Conservation (phyloP, 2,329 filamentous ascomycete species). For the Blastomyces parvus region DNA sequence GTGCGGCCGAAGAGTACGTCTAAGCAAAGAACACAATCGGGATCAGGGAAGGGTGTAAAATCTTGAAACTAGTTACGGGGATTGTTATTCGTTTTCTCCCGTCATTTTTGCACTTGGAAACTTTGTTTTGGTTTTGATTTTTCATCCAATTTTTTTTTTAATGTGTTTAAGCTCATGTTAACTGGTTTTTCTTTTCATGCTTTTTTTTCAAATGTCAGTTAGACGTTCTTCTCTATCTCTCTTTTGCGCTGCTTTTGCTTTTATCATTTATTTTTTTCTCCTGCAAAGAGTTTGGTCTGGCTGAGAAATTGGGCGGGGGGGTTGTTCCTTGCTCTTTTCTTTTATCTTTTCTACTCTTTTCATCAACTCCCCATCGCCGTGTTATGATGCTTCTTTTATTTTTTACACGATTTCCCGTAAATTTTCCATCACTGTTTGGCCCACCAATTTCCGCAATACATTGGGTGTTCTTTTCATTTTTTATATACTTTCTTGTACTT, state of each 20-base stretch:
- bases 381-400: background rate
- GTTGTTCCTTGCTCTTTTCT: background rate
- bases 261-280: constrained; percentile 2
- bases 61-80: background rate
- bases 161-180: background rate
- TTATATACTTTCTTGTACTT: background rate
- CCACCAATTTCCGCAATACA: background rate
- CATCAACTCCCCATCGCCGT: background rate
- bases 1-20: constrained; percentile 16
- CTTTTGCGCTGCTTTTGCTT: background rate
- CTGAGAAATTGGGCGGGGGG: no score
- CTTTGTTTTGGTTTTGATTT: constrained; percentile 13
- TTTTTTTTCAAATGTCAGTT: background rate
- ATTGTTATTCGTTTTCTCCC: background rate
- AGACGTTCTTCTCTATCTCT: background rate
- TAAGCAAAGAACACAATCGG: constrained; percentile 11
- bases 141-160: background rate
- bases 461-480: background rate
- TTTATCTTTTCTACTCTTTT: background rate
- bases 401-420: background rate
- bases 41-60: constrained; percentile 3
- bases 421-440: background rate
- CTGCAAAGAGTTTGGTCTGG: background rate
- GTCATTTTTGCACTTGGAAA: constrained; percentile 4
- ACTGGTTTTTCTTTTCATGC: background rate